Base-by-base conservation (phyloP, 371 early-diverging fungal genomes). In the Blastocladiella emersonii region DNA sequence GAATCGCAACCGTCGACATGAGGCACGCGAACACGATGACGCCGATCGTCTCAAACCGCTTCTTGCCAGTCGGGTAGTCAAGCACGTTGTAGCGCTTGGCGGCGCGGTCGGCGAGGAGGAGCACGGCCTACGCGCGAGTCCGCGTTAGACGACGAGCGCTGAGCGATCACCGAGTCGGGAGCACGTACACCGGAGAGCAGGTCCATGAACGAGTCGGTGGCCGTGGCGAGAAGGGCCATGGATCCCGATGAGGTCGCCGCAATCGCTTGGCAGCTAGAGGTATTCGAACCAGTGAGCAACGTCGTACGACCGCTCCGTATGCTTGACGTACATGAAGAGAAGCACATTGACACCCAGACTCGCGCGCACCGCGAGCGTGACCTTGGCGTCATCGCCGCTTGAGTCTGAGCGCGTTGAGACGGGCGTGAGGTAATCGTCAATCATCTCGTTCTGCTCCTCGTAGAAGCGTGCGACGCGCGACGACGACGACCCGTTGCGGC, bases 181-280 rank as follows among this genome's bases (percentile, higher is more conserved):
- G n/a, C n/a, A n/a, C n/a, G n/a, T 13, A 78, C 71, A 0, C 85
- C 82, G 35, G 86, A 86, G 39, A 89, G 71, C 41, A 92, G 74
- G 68, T 92, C 92, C 95, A 94, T 93, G 66, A 91, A 88, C 7
- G 93, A 80, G 72, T 95, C 95, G 8, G 89, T 85, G 88, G 90
- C 91, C 0, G 93, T 92, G 2, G 94, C 92, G 68, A 95, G 89
- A 57, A 93, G 77, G 5, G 92, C 77, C 36, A 95, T 76, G 4
- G 94, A 93, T n/a, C 85, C 85, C 0, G 94, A 89, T 1, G 82
- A 76, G 32, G 92, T 74, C 34, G 93, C 93, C 0, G 91, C 93
- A 61, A 80, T 80, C 35, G 92, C 68, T 71, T 93, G 94, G 32
- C 34, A 57, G 1, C 48, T 48, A 1, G 0, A 3, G 8, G 48